phyloP scores from a whole-genome alignment of 2,329 filamentous ascomycete species.

The Ophiocordyceps camponoti-leonardi region DNA sequence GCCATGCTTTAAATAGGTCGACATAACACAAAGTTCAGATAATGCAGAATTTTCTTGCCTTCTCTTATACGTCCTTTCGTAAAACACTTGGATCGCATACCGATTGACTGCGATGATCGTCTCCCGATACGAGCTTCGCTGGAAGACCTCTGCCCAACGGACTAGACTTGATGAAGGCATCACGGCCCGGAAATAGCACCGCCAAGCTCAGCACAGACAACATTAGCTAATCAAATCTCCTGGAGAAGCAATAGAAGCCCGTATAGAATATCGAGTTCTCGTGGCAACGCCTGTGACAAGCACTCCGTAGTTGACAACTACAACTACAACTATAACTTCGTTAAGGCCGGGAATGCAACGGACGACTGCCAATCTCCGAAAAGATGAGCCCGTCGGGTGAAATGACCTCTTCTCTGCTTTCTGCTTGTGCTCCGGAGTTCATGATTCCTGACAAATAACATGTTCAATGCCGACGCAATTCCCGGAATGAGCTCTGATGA shows the following conservation, averaged over 20 bases:
- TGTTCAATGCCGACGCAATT: no score
- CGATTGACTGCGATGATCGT: not conserved
- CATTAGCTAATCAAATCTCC: not conserved
- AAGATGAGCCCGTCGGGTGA: no score
- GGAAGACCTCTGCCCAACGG: not conserved
- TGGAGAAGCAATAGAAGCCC: not conserved
- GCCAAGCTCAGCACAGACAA: not conserved
- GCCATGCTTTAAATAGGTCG: no score
- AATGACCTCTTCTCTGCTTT: no score
- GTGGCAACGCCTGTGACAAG: not conserved
- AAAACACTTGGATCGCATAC: no score
- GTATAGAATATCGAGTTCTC: not conserved
- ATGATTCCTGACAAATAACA: no score
- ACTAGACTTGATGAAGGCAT: not conserved
- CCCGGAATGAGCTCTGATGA: no score
- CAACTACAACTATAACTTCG: not conserved
- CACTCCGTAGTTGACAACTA: not conserved
- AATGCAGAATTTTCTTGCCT: no score
- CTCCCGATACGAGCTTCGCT: not conserved
- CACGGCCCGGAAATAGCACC: not conserved
- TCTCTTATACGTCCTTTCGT: no score
- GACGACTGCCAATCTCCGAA: no score
- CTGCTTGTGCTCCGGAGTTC: no score
- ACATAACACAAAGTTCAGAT: no score
- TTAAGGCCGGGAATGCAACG: not conserved